Conservation (phyloP, 345 rosid species). For the Gossypium longicalyx region DNA sequence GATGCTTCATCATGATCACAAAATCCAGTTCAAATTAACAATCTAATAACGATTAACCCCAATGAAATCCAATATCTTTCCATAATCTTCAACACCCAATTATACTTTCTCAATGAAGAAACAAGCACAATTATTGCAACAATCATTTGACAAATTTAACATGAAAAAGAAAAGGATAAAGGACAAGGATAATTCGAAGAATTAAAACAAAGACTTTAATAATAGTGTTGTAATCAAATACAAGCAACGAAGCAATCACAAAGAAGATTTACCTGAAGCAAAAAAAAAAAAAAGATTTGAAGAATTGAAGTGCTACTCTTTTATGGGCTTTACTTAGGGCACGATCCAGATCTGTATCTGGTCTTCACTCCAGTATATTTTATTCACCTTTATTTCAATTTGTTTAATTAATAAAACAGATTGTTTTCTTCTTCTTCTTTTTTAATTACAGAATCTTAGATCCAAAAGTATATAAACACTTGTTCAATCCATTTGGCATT, state of each 20-base stretch:
- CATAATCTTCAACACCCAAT: background rate
- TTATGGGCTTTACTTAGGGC: constrained; percentile 1
- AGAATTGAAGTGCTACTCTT: background rate
- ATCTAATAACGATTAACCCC: background rate
- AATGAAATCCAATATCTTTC: background rate
- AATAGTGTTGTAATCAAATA: background rate
- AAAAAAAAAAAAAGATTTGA: background rate
- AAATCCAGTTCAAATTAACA: constrained; percentile 5
- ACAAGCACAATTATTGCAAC: background rate
- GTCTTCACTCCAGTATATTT: background rate
- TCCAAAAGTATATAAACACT: background rate
- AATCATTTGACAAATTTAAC: too few relatives aligned
- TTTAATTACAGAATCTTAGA: background rate
- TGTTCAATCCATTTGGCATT: constrained; percentile 1
- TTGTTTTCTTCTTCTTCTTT: background rate
- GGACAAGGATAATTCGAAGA: background rate
- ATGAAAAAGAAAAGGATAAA: background rate
- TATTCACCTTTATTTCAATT: background rate
- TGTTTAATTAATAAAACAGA: background rate
- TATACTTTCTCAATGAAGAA: background rate
- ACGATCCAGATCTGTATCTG: constrained; percentile 29
- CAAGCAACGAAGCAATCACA: background rate
- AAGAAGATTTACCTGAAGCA: constrained; percentile 15
- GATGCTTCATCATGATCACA: background rate
- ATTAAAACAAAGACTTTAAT: background rate